Evolutionary conservation across 1,284 basidiomycete genomes (phyloP).

Genomic region (Marasmius sp.): DNA sequence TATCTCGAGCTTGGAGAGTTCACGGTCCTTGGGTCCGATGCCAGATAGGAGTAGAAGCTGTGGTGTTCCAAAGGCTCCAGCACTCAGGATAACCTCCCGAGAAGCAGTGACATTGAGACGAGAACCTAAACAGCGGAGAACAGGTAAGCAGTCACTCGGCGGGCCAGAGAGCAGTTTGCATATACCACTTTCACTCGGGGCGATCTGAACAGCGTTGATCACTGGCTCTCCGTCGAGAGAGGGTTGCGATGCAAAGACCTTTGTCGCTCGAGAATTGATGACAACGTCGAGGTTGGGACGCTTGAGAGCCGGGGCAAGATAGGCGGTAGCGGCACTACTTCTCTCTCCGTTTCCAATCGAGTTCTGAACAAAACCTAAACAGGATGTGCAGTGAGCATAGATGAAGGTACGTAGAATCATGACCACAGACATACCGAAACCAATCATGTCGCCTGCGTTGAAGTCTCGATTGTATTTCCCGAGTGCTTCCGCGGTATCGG

Average conservation of each 20-base stretch:
- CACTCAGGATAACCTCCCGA: constrained; percentile 35
- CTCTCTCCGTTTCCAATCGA: constrained; percentile 3
- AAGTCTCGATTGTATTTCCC: constrained; percentile 21
- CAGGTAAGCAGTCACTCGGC: not conserved
- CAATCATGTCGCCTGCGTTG: constrained; percentile 20
- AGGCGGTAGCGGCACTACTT: constrained; percentile 11
- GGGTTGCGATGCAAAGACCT: constrained; percentile 4
- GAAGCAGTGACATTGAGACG: constrained; percentile 17
- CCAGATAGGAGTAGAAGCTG: constrained; percentile 38
- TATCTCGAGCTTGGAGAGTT: constrained; percentile 28
- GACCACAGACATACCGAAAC: constrained; percentile 15
- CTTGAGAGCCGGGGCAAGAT: constrained; percentile 12
- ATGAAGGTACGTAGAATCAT: not conserved
- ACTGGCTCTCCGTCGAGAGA: not conserved
- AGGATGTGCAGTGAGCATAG: too few species aligned
- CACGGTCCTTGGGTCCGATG: constrained; percentile 31
- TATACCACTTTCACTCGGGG: constrained; percentile 1
- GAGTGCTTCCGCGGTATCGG: constrained; percentile 16
- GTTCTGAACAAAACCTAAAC: not conserved
- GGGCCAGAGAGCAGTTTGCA: not conserved
- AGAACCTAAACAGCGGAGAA: not conserved
- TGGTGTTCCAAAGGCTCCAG: constrained; percentile 31
- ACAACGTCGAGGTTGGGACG: constrained; percentile 16
- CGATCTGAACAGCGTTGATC: constrained; percentile 8
- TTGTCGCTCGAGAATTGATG: constrained; percentile 12